phyloP scores from a whole-genome alignment of 2,329 filamentous ascomycete genomes.

The Penicillium sp. region DNA sequence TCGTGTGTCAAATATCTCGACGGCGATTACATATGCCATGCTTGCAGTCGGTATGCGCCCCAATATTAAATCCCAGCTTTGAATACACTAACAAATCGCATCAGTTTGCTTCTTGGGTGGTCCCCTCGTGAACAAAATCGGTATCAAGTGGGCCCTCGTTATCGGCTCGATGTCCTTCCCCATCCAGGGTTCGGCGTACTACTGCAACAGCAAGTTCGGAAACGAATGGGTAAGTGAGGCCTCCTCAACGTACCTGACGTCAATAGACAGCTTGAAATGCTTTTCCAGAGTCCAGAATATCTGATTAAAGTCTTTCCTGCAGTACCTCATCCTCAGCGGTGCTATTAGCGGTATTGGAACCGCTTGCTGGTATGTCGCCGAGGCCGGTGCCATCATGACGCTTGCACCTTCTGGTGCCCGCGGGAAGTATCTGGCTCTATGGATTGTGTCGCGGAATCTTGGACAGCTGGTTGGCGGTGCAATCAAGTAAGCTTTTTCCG shows the following conservation, averaged over 20 bases:
- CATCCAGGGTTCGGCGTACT: neutral
- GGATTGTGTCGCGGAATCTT: neutral
- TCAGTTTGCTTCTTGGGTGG: neutral
- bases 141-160: neutral
- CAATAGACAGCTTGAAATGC: too few species aligned
- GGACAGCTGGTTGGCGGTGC: neutral
- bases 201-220: neutral
- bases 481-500: neutral
- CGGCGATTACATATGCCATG: neutral
- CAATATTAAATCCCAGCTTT: too few species aligned
- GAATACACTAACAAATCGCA: too few species aligned
- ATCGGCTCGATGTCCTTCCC: neutral
- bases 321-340: neutral
- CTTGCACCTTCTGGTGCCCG: neutral
- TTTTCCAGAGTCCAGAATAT: too few species aligned
- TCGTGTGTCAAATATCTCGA: neutral
- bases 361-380: neutral
- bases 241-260: too few species aligned
- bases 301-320: neutral
- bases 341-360: neutral
- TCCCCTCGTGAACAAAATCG: neutral
- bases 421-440: neutral
- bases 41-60: neutral
- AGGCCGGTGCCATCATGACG: neutral
- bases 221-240: neutral